Evolutionary conservation across 768 basidiomycete species (phyloP), one percentile per base, ranked within the genome.

Genomic region (Wakefieldia striispora): DNA sequence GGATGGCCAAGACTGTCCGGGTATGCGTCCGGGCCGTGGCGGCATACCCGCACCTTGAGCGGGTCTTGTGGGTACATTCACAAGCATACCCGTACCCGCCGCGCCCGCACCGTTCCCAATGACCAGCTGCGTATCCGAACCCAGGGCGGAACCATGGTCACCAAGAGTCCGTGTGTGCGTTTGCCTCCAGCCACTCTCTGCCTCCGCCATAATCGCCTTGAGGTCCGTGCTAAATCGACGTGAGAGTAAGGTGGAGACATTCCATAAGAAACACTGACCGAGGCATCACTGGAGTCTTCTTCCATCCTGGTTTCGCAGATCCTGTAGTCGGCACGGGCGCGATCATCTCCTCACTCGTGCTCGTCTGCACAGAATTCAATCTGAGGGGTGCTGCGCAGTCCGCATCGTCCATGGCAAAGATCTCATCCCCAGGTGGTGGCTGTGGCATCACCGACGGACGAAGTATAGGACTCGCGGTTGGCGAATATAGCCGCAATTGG

Each of bases 161-260:
- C 59, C 41, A 4, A 47, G 17, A 17, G 43, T 13, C 17, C 27
- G 35, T 29, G 31, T 19, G 27, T 53, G 33, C 27, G 43, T 49
- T 17, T 51, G 49, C 14, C 43, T 59, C 47, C 57, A 66, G 26
- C 51, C 64, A 14, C 60, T 69, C 41, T 76, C 82, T 1, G 85
- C 79, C 66, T 94, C 94, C 0, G 86, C 89, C 80, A 97, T 91
- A 49, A 97, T 81, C 14, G 80, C 70, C 59, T 86, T 88, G 79
- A 97, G 85, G 62, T 95, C 90, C 12, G 84, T 80, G 20, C 88
- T 93, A 52, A 20, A 36, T n/a, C 34, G 48, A n/a, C 14, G 13
- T 57, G 31, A 53, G 45, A 48, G 42, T 50, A 34, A 21, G 53
- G 3, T 44, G 53, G 29, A 57, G 23, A 16, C 46, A 47, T 45